Evolutionary conservation across 768 basidiomycete species (phyloP).

Genomic region (Asterophora lycoperdoides): DNA sequence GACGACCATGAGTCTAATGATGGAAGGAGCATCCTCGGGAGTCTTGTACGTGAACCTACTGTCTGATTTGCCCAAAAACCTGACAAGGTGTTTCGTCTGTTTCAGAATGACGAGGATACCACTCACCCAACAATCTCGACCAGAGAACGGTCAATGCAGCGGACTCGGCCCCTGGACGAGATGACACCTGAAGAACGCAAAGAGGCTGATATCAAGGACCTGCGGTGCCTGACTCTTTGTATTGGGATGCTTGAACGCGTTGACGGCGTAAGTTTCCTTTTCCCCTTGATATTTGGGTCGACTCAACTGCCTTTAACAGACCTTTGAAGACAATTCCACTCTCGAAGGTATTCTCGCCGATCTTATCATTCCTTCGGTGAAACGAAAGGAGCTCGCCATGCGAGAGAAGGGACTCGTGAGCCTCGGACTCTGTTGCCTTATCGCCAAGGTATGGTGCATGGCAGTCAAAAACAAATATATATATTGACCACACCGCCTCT

Average conservation of each 20-base stretch:
- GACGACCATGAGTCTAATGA: slow-evolving; percentile 32
- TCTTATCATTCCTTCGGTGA: slow-evolving; percentile 86
- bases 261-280: slow-evolving; percentile 62
- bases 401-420: slow-evolving; percentile 78
- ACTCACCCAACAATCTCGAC: slow-evolving; percentile 21
- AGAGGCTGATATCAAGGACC: slow-evolving; percentile 65
- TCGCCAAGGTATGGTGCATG: slow-evolving; percentile 53
- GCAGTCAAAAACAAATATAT: neutral
- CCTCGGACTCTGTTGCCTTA: slow-evolving; percentile 81
- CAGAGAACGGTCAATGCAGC: slow-evolving; percentile 28
- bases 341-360: slow-evolving; percentile 79
- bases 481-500: neutral
- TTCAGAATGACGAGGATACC: slow-evolving; percentile 22
- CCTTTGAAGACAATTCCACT: slow-evolving; percentile 75
- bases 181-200: slow-evolving; percentile 64
- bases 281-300: slow-evolving; percentile 1
- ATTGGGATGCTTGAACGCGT: slow-evolving; percentile 89
- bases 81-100: neutral
- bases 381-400: slow-evolving; percentile 78
- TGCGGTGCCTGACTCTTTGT: slow-evolving; percentile 79
- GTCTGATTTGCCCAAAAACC: too few species aligned
- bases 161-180: slow-evolving; percentile 47
- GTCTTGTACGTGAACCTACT: neutral
- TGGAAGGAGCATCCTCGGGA: slow-evolving; percentile 18
- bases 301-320: slow-evolving; percentile 38